phyloP scores from a whole-genome alignment of 495 filamentous ascomycete species.

The Margaritispora aquatica region DNA sequence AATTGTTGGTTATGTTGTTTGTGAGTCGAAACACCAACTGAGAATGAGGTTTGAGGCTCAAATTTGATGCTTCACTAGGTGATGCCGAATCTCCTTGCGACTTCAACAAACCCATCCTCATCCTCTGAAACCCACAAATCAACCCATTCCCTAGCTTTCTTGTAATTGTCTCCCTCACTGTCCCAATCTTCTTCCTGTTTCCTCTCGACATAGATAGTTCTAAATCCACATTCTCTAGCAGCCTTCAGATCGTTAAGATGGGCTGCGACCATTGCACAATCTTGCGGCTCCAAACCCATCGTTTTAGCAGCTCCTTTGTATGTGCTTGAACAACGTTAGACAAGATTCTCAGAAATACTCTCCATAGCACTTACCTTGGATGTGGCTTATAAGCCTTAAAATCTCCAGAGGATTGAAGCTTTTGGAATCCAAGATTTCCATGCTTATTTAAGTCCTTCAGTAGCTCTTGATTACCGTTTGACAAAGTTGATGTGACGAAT shows the following conservation, averaged over 20 bases:
- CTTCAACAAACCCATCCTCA: slow-evolving; percentile 47
- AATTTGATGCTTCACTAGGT: slow-evolving; percentile 1
- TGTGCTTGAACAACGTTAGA: not conserved
- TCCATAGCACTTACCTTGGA: slow-evolving; percentile 56
- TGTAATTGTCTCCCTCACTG: slow-evolving; percentile 41
- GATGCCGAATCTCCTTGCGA: slow-evolving; percentile 42
- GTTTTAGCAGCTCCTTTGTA: slow-evolving; percentile 48
- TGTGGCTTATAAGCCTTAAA: slow-evolving; percentile 77
- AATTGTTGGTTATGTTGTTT: too few relatives aligned
- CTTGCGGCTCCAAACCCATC: slow-evolving; percentile 47
- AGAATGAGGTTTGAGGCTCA: not conserved
- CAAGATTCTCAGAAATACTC: not conserved
- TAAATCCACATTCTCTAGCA: slow-evolving; percentile 55
- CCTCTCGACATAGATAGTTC: slow-evolving; percentile 72
- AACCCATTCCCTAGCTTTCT: slow-evolving; percentile 52
- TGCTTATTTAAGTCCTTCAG: slow-evolving; percentile 54
- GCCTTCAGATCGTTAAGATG: slow-evolving; percentile 64
- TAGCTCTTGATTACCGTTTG: slow-evolving; percentile 66
- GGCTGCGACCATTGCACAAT: slow-evolving; percentile 75
- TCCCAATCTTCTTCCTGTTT: slow-evolving; percentile 56
- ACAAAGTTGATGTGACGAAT: slow-evolving; percentile 58
- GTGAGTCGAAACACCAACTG: too few relatives aligned
- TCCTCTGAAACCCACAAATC: slow-evolving; percentile 51
- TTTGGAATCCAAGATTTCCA: slow-evolving; percentile 54
- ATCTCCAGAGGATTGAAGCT: slow-evolving; percentile 57